Evolutionary conservation across 2,329 filamentous ascomycete species (phyloP).

Genomic region (Endoconidiophora laricicola): DNA sequence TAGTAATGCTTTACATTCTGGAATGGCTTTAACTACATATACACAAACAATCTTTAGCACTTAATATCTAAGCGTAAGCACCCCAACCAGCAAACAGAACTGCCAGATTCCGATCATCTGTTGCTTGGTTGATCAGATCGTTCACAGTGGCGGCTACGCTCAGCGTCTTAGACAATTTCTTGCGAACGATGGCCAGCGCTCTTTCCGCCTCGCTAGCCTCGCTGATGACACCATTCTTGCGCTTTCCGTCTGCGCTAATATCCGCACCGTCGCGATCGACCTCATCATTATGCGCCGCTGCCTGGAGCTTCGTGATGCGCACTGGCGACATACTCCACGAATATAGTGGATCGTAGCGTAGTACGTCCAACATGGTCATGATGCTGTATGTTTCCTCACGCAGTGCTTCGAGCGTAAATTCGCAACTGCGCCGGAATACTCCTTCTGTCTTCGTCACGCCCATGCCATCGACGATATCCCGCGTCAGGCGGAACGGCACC

Average conservation of each 20-base stretch:
- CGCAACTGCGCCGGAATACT: constrained; percentile 92
- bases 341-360: constrained; percentile 95
- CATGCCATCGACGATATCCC: constrained; percentile 94
- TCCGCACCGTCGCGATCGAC: constrained; percentile 16
- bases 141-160: constrained; percentile 94
- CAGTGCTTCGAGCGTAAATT: constrained; percentile 88
- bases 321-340: constrained; percentile 78
- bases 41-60: not conserved
- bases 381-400: constrained; percentile 93
- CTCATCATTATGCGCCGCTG: constrained; percentile 25
- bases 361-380: constrained; percentile 94
- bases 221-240: constrained; percentile 21
- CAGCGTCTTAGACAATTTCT: constrained; percentile 86
- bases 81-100: constrained; percentile 59
- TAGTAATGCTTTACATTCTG: not conserved
- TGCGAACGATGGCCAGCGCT: constrained; percentile 80
- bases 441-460: constrained; percentile 89
- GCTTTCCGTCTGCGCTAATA: constrained; percentile 9
- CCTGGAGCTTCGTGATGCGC: constrained; percentile 45
- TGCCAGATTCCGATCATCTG: constrained; percentile 80
- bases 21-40: not conserved
- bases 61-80: constrained; percentile 25
- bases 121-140: constrained; percentile 89
- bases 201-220: constrained; percentile 67
- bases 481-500: constrained; percentile 84